Evolutionary conservation across 78 protist species (phyloP).

Genomic region (Pigoraptor vietnamica): DNA sequence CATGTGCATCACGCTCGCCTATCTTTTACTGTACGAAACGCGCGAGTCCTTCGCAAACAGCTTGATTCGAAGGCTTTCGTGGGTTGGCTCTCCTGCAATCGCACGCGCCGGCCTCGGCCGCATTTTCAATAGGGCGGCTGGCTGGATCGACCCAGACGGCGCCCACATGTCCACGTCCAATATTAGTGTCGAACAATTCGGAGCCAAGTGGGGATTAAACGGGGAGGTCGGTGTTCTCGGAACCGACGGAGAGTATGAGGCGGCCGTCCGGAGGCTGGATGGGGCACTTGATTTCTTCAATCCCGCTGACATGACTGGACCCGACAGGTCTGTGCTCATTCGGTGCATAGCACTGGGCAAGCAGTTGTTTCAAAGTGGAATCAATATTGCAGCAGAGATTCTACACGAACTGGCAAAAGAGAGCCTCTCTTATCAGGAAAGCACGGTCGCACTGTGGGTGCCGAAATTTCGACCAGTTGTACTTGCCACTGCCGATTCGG

Average conservation of each 20-base stretch:
- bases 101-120: neutral
- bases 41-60: neutral
- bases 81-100: neutral
- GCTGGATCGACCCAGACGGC: neutral
- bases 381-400: neutral
- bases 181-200: neutral
- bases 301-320: neutral
- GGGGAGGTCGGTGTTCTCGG: neutral
- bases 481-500: neutral
- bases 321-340: neutral
- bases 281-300: neutral
- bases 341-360: neutral
- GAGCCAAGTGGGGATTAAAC: neutral
- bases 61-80: neutral
- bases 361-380: neutral
- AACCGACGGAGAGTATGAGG: neutral
- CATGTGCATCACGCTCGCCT: neutral
- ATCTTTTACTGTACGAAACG: neutral
- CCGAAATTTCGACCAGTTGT: neutral
- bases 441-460: neutral
- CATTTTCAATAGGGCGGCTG: neutral
- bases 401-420: neutral
- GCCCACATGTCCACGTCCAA: neutral
- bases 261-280: neutral
- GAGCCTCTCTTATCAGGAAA: neutral